phyloP scores from a whole-genome alignment of 306 rosid genomes.

The Sindora glabra region DNA sequence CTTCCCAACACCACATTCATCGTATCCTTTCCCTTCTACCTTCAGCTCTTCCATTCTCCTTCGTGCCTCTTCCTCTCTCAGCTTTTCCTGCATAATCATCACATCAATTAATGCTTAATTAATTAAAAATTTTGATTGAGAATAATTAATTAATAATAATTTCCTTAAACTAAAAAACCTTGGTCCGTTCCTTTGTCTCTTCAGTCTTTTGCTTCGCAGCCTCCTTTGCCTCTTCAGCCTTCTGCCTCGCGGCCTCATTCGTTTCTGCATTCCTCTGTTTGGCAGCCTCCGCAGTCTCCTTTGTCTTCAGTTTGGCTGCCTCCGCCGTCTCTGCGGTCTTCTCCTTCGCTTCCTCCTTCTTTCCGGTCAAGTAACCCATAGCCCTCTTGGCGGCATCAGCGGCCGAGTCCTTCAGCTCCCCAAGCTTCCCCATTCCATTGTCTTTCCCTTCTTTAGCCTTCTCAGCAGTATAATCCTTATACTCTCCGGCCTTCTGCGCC shows the following conservation, averaged over 20 bases:
- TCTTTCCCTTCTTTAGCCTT: constrained; percentile 47
- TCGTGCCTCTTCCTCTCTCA: constrained; percentile 41
- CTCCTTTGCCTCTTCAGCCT: constrained; percentile 13
- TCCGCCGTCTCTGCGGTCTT: constrained; percentile 34
- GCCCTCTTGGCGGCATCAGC: constrained; percentile 34
- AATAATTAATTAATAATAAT: too few relatives aligned
- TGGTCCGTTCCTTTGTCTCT: constrained; percentile 8
- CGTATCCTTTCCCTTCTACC: constrained; percentile 11
- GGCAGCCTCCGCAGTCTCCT: constrained; percentile 9
- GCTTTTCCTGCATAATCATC: constrained; percentile 30
- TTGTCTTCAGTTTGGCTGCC: constrained; percentile 12
- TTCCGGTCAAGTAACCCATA: constrained; percentile 40
- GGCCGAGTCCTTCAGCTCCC: constrained; percentile 39
- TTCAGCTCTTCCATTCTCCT: constrained; percentile 40
- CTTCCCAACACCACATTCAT: too few relatives aligned
- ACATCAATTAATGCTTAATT: background rate
- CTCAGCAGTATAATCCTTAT: constrained; percentile 29
- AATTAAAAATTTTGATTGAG: too few relatives aligned
- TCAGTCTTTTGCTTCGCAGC: constrained; percentile 18
- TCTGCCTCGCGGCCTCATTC: constrained; percentile 12
- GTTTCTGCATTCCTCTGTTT: constrained; percentile 22
- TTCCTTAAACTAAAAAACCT: too few relatives aligned
- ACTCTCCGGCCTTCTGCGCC: background rate
- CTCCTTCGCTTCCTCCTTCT: constrained; percentile 50
- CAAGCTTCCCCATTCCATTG: constrained; percentile 34